Evolutionary conservation across 179 eudicot species (phyloP).

Genomic region (Silene vulgaris): DNA sequence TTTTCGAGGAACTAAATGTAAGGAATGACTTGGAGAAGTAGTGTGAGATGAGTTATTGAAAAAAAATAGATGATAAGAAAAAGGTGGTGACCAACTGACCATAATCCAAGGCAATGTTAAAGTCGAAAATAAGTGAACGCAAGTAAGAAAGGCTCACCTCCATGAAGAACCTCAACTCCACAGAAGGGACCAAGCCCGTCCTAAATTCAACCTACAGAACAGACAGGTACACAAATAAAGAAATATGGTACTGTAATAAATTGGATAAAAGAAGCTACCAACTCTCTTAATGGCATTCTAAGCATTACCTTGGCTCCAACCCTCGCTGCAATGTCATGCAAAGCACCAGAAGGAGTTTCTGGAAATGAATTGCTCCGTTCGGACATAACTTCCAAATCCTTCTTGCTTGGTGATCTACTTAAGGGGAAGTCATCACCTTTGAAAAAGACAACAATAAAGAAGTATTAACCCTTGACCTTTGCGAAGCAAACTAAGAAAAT

Average conservation of each 20-base stretch:
- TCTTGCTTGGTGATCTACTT: conserved; percentile 50
- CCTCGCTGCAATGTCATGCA: conserved; percentile 73
- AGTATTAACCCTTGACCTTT: conserved; percentile 7
- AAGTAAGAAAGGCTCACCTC: conserved; percentile 43
- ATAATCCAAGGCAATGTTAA: neutral
- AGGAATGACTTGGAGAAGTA: neutral
- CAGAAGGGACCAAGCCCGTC: conserved; percentile 44
- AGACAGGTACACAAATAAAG: conserved; percentile 6
- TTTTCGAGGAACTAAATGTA: neutral
- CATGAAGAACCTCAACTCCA: conserved; percentile 57
- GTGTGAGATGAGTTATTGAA: neutral
- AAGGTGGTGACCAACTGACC: neutral
- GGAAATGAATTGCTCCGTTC: conserved; percentile 40
- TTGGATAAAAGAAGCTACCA: neutral
- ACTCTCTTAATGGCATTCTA: neutral
- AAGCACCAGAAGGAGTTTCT: conserved; percentile 57
- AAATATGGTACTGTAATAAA: neutral
- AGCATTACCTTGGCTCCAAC: conserved; percentile 78
- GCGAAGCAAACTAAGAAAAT: neutral
- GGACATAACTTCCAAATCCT: conserved; percentile 50
- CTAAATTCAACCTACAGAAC: conserved; percentile 69
- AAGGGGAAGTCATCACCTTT: conserved; percentile 57
- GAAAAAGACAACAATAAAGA: conserved; percentile 9
- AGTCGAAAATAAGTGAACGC: neutral
- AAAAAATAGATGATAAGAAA: neutral